A percentile compares a stretch with the other conserved stretches of the same genome.
phyloP scores from a whole-genome alignment of 2,329 filamentous ascomycete genomes.

The Fusarium foetens region DNA sequence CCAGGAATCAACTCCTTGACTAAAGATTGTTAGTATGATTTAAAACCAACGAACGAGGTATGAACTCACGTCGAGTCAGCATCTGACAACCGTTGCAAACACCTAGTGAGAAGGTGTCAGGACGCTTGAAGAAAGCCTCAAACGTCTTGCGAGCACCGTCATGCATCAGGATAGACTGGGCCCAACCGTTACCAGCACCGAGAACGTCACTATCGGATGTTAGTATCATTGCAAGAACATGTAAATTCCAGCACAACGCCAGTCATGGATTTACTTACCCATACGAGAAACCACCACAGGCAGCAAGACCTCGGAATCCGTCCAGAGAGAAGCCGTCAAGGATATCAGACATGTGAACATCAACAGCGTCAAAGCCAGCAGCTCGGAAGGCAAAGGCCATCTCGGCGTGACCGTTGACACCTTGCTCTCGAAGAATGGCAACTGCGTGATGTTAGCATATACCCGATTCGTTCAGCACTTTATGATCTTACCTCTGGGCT shows the following conservation, averaged over 20 bases:
- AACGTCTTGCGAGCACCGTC: constrained; percentile 80
- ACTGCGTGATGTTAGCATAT: constrained; percentile 75
- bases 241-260: not conserved
- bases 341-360: constrained; percentile 97
- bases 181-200: constrained; percentile 96
- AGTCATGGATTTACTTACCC: constrained; percentile 56
- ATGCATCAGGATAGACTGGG: constrained; percentile 90
- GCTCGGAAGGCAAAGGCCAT: constrained; percentile 96
- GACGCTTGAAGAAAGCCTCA: constrained; percentile 83
- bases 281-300: constrained; percentile 97
- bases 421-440: constrained; percentile 93
- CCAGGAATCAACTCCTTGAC: constrained; percentile 45
- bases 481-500: constrained; percentile 56
- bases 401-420: constrained; percentile 95
- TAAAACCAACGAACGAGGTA: not conserved
- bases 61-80: constrained; percentile 68
- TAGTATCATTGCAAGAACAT: not conserved
- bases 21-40: constrained; percentile 2
- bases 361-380: constrained; percentile 90
- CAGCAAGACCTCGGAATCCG: constrained; percentile 87
- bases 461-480: constrained; percentile 3
- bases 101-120: constrained; percentile 91
- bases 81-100: constrained; percentile 99
- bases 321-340: constrained; percentile 81
- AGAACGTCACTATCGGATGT: constrained; percentile 65